These are phyloP conservation scores for Sphaerosporella brunnea DNA, from an alignment of 495 filamentous ascomycete genomes.

Conservation along the genomic window DNA sequence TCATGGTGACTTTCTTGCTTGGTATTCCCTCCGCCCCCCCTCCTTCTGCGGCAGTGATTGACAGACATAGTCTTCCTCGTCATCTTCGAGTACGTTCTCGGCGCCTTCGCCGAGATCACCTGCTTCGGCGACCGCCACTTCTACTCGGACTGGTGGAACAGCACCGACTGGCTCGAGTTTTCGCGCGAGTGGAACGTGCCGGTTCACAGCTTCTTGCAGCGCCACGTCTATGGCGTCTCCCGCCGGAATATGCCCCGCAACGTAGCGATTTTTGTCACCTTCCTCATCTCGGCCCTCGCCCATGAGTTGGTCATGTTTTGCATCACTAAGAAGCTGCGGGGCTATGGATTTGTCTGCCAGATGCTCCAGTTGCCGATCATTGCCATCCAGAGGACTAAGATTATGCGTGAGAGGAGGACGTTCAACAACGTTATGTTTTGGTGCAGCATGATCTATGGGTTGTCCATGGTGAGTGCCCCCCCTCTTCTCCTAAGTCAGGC, in stretches of 20 bases:
- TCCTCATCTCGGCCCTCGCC: slow-evolving; percentile 69
- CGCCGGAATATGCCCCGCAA: slow-evolving; percentile 55
- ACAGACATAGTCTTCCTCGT: slow-evolving; percentile 84
- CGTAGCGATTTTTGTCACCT: slow-evolving; percentile 76
- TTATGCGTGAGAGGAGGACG: slow-evolving; percentile 51
- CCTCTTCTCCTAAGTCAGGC: slow-evolving; percentile 6
- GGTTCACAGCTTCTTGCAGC: slow-evolving; percentile 90
- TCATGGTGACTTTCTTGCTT: slow-evolving; percentile 88
- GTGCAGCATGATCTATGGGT: slow-evolving; percentile 82
- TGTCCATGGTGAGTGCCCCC: slow-evolving; percentile 52
- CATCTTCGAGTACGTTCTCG: slow-evolving; percentile 92
- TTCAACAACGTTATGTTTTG: slow-evolving; percentile 92
- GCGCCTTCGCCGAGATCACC: slow-evolving; percentile 88
- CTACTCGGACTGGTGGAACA: slow-evolving; percentile 91
- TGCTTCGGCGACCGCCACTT: slow-evolving; percentile 89
- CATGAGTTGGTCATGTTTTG: slow-evolving; percentile 96
- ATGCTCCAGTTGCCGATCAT: slow-evolving; percentile 95
- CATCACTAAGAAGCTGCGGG: slow-evolving; percentile 90
- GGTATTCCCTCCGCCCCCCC: slow-evolving; percentile 4
- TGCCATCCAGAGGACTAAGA: slow-evolving; percentile 64
- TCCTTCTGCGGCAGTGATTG: no score
- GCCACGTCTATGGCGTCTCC: slow-evolving; percentile 80
- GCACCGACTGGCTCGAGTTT: slow-evolving; percentile 83
- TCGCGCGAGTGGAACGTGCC: slow-evolving; percentile 95
- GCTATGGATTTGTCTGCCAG: slow-evolving; percentile 84